Base-by-base conservation (phyloP, 805 yeast genomes). In the Candida montana region DNA sequence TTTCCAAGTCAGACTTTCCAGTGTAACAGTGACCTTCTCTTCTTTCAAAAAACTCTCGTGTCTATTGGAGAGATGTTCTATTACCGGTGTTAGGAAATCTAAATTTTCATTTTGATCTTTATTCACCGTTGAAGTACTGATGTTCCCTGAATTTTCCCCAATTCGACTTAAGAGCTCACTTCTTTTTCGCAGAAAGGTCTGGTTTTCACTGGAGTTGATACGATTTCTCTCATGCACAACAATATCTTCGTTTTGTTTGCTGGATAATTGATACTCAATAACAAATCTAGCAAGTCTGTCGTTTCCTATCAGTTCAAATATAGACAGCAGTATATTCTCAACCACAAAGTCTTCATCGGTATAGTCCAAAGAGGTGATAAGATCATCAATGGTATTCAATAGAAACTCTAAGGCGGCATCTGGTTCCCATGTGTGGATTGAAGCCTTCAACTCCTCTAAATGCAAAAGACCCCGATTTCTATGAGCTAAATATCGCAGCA, bases 391-490 rank as follows among this genome's bases (percentile, higher is more conserved):
- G 40, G 53, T 66, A 44, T 41, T 53, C 53, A 62, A 49, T 46
- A 46, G 32, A 2, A 50, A 37, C 2, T 43, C 41, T 29, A 45
- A 19, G 29, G 42, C 24, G 20, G 44, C 34, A 21, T 34, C 46
- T n/a, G 44, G 20, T 8, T 41, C 32, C 9, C 44, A 20, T 3
- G 33, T 27, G 1, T 47, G 31, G 47, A 55, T 36, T 39, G 47
- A 40, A 44, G 56, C 24, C 9, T 37, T 39, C 5, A 66, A 46
- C 32, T 63, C 68, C 6, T 61, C 59, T 29, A 84, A 71, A 46
- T 79, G 74, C 26, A 87, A 69, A 51, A 87, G 71, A 0, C 95
- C 96, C 43, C 95, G 66, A 56, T 91, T 93, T 49, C 96, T 73
- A 56, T 79, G 79, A 1, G 83, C 82, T 50, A 93, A 66, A 54